A percentile compares a stretch with the other conserved stretches of the same genome.
Evolutionary conservation across 2,329 filamentous ascomycete species (phyloP).

Genomic region (Lecanosticta acicola): DNA sequence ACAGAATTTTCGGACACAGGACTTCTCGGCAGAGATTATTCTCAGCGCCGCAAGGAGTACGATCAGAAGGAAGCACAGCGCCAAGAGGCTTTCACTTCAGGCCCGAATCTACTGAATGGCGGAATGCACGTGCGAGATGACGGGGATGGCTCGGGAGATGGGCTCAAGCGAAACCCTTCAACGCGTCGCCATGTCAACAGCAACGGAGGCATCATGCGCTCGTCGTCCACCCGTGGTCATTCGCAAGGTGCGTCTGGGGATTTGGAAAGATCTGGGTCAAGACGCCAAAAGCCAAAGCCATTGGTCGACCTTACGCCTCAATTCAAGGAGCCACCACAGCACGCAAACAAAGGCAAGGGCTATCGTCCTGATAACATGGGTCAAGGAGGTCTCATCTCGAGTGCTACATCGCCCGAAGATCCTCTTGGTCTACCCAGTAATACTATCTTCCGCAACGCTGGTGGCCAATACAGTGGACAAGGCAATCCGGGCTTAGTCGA

Average conservation of each 20-base stretch:
- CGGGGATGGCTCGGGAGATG: slow-evolving; percentile 8
- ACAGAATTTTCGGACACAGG: slow-evolving; percentile 42
- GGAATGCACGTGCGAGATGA: slow-evolving; percentile 16
- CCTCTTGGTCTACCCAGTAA: slow-evolving; percentile 38
- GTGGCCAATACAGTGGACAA: slow-evolving; percentile 7
- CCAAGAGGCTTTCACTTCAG: slow-evolving; percentile 49
- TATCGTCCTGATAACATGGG: slow-evolving; percentile 31
- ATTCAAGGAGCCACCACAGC: slow-evolving; percentile 60
- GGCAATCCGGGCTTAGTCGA: slow-evolving; percentile 10
- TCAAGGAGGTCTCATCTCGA: slow-evolving; percentile 41
- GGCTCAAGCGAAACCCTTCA: slow-evolving; percentile 11
- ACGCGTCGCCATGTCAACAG: slow-evolving; percentile 12
- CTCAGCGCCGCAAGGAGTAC: slow-evolving; percentile 39
- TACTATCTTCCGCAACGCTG: slow-evolving; percentile 40
- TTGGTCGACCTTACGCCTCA: slow-evolving; percentile 63
- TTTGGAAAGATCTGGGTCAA: slow-evolving; percentile 44
- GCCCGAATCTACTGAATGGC: slow-evolving; percentile 53
- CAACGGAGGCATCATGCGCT: slow-evolving; percentile 17
- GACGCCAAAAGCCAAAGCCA: slow-evolving; percentile 48
- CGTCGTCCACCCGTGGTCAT: slow-evolving; percentile 15
- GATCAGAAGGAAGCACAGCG: slow-evolving; percentile 35
- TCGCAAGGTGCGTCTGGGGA: slow-evolving; percentile 30
- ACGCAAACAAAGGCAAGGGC: slow-evolving; percentile 50
- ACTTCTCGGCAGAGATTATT: slow-evolving; percentile 48
- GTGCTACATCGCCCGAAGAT: slow-evolving; percentile 41